Evolutionary conservation across 805 yeast species (phyloP).

Genomic region (Spencermartinsiella europaea): DNA sequence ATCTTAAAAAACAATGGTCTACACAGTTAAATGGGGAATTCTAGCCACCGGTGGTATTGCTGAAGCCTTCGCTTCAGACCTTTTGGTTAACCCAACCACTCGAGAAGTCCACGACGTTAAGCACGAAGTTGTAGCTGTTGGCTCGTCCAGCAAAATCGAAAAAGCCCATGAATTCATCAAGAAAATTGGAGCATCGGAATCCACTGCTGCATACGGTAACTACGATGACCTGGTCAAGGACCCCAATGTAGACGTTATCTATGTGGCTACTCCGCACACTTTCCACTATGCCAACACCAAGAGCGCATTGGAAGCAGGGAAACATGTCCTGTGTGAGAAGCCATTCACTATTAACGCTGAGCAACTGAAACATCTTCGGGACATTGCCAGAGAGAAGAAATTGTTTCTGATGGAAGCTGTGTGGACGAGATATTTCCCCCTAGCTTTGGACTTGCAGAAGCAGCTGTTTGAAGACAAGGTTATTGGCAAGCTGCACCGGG

Average conservation of each 20-base stretch:
- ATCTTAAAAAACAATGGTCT: slow-evolving; percentile 19
- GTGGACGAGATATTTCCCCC: slow-evolving; percentile 39
- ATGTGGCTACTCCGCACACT: slow-evolving; percentile 52
- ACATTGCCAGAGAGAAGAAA: slow-evolving; percentile 40
- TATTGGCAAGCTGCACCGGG: slow-evolving; percentile 44
- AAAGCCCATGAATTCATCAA: slow-evolving; percentile 24
- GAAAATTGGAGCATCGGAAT: slow-evolving; percentile 13
- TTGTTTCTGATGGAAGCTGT: slow-evolving; percentile 53
- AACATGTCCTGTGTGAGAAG: slow-evolving; percentile 52
- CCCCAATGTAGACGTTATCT: slow-evolving; percentile 43
- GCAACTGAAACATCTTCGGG: slow-evolving; percentile 40
- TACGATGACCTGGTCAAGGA: slow-evolving; percentile 44
- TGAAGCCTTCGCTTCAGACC: slow-evolving; percentile 23
- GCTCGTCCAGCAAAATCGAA: slow-evolving; percentile 23
- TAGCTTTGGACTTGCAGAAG: slow-evolving; percentile 34
- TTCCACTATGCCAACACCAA: slow-evolving; percentile 45
- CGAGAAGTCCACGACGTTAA: slow-evolving; percentile 25
- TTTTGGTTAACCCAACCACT: slow-evolving; percentile 19
- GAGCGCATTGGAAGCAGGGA: slow-evolving; percentile 40
- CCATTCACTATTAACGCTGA: slow-evolving; percentile 46
- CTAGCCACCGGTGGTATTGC: slow-evolving; percentile 30
- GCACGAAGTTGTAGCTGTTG: slow-evolving; percentile 28
- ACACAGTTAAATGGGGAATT: slow-evolving; percentile 26
- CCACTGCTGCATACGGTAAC: slow-evolving; percentile 19
- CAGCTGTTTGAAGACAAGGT: slow-evolving; percentile 38